Percentiles rank a stretch among this genome's conserved stretches.
Evolutionary conservation across 1,284 basidiomycete species (phyloP).

Genomic region (Leccinum subspadiceum): DNA sequence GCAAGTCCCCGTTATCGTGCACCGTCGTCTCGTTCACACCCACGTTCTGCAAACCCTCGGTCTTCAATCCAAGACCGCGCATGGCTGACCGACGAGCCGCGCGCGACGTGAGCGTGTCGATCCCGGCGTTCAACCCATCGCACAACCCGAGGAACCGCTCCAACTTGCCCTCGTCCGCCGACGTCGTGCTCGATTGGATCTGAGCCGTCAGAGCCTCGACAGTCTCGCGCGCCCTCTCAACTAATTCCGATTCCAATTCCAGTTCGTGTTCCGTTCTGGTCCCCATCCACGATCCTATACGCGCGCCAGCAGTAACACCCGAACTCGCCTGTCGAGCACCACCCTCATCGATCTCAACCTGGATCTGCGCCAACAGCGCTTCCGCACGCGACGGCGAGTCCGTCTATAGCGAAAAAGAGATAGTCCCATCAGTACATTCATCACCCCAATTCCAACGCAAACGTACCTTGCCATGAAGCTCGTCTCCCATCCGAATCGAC

Average conservation of each 20-base stretch:
- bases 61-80: slow-evolving; percentile 48
- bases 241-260: slow-evolving; percentile 23
- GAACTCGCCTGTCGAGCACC: neutral
- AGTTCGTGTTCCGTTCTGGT: slow-evolving; percentile 31
- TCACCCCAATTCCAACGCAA: neutral
- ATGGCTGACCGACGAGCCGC: slow-evolving; percentile 36
- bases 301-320: neutral
- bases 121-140: slow-evolving; percentile 60
- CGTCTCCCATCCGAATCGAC: slow-evolving; percentile 59
- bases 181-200: slow-evolving; percentile 49
- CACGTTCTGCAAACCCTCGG: slow-evolving; percentile 16
- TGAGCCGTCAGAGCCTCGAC: slow-evolving; percentile 52
- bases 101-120: slow-evolving; percentile 42
- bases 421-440: neutral
- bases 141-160: slow-evolving; percentile 71
- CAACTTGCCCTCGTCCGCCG: slow-evolving; percentile 55
- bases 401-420: neutral
- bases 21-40: neutral
- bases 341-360: slow-evolving; percentile 32
- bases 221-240: slow-evolving; percentile 37
- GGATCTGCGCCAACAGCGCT: slow-evolving; percentile 47
- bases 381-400: slow-evolving; percentile 42
- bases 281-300: neutral
- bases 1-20: slow-evolving; percentile 34
- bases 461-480: slow-evolving; percentile 50